Percentiles rank a stretch among this genome's conserved stretches.
Conservation (phyloP, 306 rosid species). For the Fragaria iinumae region DNA sequence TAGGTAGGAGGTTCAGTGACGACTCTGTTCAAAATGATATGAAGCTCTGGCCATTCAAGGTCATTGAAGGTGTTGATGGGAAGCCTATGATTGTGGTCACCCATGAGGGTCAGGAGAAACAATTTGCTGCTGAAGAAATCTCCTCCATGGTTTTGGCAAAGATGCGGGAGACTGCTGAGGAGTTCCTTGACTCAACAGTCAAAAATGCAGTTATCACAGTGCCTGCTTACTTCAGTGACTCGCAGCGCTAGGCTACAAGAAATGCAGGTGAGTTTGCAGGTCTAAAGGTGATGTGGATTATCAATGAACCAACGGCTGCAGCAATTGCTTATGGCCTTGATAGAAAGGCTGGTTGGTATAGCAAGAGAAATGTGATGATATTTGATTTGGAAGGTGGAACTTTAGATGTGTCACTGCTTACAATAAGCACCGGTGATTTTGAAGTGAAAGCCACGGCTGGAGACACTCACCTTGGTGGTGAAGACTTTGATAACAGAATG, state of each 20-base stretch:
- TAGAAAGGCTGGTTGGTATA: background rate
- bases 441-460: slow-evolving; percentile 5
- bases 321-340: background rate
- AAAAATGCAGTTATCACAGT: background rate
- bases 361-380: background rate
- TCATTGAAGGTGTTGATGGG: background rate
- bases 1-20: slow-evolving; percentile 2
- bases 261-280: background rate
- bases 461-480: slow-evolving; percentile 7
- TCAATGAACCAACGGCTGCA: background rate
- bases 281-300: background rate
- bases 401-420: background rate
- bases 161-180: slow-evolving; percentile 2
- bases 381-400: slow-evolving; percentile 3
- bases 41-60: background rate
- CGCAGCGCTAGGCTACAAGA: background rate
- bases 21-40: background rate
- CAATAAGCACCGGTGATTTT: background rate
- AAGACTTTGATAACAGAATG: background rate
- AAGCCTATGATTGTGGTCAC: background rate
- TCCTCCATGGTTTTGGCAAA: slow-evolving; percentile 7
- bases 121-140: background rate
- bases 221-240: background rate
- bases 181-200: background rate
- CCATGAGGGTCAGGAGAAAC: background rate